phyloP scores from a whole-genome alignment of 1,139 yeast genomes.

The Geotrichum macrosporum region DNA sequence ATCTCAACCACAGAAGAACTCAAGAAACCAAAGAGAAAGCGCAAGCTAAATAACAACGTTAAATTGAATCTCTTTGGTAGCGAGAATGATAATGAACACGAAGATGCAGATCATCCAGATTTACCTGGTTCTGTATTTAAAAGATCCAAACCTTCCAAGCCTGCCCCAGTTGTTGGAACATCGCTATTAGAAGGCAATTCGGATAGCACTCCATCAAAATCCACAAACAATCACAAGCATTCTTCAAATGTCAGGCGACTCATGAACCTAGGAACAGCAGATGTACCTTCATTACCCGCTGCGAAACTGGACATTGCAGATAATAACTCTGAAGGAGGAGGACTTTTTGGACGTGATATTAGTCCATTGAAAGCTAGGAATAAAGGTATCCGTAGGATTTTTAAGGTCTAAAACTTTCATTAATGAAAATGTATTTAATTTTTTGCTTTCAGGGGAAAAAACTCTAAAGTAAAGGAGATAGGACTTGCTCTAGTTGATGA shows the following conservation, averaged over 20 bases:
- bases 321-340: conserved; percentile 1
- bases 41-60: conserved; percentile 31
- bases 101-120: conserved; percentile 25
- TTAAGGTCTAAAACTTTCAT: conserved; percentile 9
- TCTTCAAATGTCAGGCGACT: background rate
- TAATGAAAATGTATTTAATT: no score
- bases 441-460: no score
- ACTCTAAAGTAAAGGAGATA: no score
- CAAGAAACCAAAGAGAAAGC: conserved; percentile 15
- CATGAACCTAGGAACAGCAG: background rate
- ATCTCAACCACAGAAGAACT: background rate
- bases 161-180: background rate
- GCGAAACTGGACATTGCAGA: background rate
- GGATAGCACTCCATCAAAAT: background rate
- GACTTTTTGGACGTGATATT: conserved; percentile 22
- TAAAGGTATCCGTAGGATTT: conserved; percentile 7
- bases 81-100: background rate
- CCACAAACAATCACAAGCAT: background rate
- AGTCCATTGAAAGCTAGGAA: conserved; percentile 25
- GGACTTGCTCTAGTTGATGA: no score
- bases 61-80: conserved; percentile 24
- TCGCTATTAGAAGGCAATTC: background rate
- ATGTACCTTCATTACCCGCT: background rate
- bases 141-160: conserved; percentile 19
- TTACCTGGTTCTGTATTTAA: conserved; percentile 28